Base-by-base conservation (phyloP, 2,329 filamentous ascomycete species). In the Ceratocystis eucalypticola region DNA sequence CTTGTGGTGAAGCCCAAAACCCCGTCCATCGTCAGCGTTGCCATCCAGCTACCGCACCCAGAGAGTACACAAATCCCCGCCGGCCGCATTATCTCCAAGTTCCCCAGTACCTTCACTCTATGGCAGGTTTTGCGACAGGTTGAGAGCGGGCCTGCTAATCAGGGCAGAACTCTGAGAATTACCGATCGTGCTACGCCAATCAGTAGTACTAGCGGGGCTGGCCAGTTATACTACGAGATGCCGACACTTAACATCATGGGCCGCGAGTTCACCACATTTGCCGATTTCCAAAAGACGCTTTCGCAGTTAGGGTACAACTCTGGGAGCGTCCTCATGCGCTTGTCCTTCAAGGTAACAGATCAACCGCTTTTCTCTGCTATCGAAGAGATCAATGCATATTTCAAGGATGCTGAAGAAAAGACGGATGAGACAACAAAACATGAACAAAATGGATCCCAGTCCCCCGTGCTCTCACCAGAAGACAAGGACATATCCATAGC, bases 41-140 rank as follows among this genome's bases (percentile, higher is more conserved):
- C 90, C n/a, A 79, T 99, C 12, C 89, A 96, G 73, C 79, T 96
- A 33, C 89, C 91, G 2, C 81, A 86, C 45, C 83, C 86, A 25
- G 88, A 94, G 73, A 84, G 82, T 22, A 79, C 78, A 57, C 79
- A 81, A 62, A 80, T 82, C 22, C 82, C 85, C 1, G 84, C 84
- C 70, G 84, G 85, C 28, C 85, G 91, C 37, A 76, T 96, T 50
- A 84, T 86, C 66, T 87, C 94, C 73, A 96, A 94, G 73, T 91
- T 97, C 69, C 86, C 92, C 1, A 96, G 89, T 74, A 88, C 90
- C 70, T 89, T 90, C 45, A 89, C 91, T 20, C 74, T 99, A 75
- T 99, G 94, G 94, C 84, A 91, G 70, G 80, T 97, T 33, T 74
- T 99, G 66, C 87, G 94, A 68, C 90, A 94, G 73, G 96, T 97